These are phyloP conservation scores for Populus davidiana DNA, from an alignment of 345 rosid genomes.

Conservation along the genomic window DNA sequence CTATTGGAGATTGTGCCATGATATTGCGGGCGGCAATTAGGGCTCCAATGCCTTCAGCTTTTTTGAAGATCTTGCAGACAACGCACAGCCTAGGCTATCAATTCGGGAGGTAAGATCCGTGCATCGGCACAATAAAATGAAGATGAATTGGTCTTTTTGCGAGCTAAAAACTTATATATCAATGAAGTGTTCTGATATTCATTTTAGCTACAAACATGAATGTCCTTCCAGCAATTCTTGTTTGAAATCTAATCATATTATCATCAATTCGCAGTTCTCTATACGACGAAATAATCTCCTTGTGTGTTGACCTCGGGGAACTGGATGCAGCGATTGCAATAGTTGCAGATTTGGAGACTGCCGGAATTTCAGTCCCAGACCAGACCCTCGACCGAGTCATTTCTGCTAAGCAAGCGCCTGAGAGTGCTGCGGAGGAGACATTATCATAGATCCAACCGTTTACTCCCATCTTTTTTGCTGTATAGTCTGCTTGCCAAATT, in stretches of 20 bases:
- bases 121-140: neutral
- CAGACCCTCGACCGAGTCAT: constrained; percentile 74
- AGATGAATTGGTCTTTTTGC: neutral
- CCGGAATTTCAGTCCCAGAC: constrained; percentile 64
- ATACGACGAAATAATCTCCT: constrained; percentile 73
- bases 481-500: neutral
- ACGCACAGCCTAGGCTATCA: constrained; percentile 68
- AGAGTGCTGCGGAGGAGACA: constrained; percentile 24
- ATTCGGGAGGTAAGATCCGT: constrained; percentile 68
- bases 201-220: neutral
- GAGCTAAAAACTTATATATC: neutral
- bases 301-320: constrained; percentile 83
- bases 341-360: constrained; percentile 79
- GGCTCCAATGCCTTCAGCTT: constrained; percentile 87
- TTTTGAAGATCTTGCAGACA: constrained; percentile 78
- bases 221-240: neutral
- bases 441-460: constrained; percentile 15
- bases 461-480: neutral
- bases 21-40: constrained; percentile 75
- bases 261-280: constrained; percentile 55
- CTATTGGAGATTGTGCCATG: constrained; percentile 86
- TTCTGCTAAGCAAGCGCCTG: constrained; percentile 56
- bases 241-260: constrained; percentile 8
- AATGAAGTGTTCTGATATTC: neutral
- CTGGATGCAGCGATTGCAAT: constrained; percentile 87